Base-by-base conservation (phyloP, 192 early-diverging fungal species). In the Funneliformis geosporum region DNA sequence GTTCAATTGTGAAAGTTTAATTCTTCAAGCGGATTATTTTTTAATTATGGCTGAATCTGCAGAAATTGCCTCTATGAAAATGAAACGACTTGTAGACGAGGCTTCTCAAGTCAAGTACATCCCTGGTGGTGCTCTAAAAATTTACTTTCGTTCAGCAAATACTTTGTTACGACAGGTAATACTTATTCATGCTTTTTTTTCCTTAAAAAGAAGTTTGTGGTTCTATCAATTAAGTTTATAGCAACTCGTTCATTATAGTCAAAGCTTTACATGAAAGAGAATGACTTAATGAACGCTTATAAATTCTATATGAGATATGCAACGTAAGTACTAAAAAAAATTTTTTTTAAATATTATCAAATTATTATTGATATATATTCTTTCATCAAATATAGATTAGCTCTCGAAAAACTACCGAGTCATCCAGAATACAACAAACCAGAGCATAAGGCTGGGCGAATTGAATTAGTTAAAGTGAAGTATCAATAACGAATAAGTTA, bases 31-130 rank as follows among this genome's bases (percentile, higher is more conserved):
- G 47, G 5, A 14, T 0, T 47, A 43, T 43, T 5, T 47, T 4
- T 18, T 55, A 55, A 55, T 16, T 2, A 91, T 55, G 68, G 84
- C 62, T 27, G 62, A 64, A 4, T 25, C 62, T 27, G 12, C 27
- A 11, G 67, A 33, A 40, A n/a, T 40, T 16, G 38, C 33, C 0
- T 42, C 38, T 40, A 33, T 18, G 28, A 39, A 38, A 72, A 72
- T 72, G 70, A 43, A 72, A 50, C 40, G 38, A 21, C 70, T 72
- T 27, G 70, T 72, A 27, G 43, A 72, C 5, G 70, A 72, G 10
- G 70, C 70, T 27, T 72, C 70, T 14, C 42, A 47, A 46, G 38
- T 72, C 12, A 47, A 42, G 27, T 72, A 27, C 44, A 72, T 72
- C 27, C 70, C 70, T 33, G 70, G 70, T 5, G 40, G 42, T 27